Conservation (phyloP, 306 rosid genomes). For the Cicer yamashitae region DNA sequence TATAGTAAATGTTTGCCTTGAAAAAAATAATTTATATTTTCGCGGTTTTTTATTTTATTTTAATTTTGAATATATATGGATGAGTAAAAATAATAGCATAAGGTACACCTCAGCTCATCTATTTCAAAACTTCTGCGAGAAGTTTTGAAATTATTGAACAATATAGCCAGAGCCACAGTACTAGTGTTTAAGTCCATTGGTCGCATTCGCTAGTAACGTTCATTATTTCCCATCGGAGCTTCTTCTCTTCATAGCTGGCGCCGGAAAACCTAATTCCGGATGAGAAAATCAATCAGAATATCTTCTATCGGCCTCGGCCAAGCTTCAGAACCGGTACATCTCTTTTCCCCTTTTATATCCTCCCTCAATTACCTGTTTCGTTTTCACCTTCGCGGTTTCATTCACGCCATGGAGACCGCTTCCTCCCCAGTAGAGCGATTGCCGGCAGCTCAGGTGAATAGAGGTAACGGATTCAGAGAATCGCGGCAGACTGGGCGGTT, state of each 20-base stretch:
- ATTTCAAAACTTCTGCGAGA: slow-evolving; percentile 2
- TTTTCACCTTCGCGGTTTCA: background rate
- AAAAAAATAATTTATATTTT: too few relatives aligned
- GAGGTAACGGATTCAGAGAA: background rate
- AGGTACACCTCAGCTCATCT: background rate
- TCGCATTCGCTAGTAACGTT: background rate
- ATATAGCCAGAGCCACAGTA: background rate
- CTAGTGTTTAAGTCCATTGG: background rate
- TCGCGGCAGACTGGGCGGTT: background rate
- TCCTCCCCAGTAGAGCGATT: background rate
- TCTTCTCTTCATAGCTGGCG: slow-evolving; percentile 27
- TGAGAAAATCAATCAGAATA: slow-evolving; percentile 51
- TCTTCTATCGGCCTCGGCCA: slow-evolving; percentile 40
- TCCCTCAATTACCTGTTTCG: background rate
- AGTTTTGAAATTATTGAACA: background rate
- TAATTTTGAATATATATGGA: too few relatives aligned
- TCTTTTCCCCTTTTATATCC: background rate
- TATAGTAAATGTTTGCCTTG: too few relatives aligned
- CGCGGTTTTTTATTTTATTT: too few relatives aligned
- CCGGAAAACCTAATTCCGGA: slow-evolving; percentile 19
- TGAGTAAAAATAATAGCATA: background rate
- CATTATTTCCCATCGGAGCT: background rate
- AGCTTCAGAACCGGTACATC: slow-evolving; percentile 42
- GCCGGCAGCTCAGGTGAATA: background rate
- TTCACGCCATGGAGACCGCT: background rate